Evolutionary conservation across 2,329 filamentous ascomycete genomes (phyloP).

Genomic region (Ceratocystis cacaofunesta): DNA sequence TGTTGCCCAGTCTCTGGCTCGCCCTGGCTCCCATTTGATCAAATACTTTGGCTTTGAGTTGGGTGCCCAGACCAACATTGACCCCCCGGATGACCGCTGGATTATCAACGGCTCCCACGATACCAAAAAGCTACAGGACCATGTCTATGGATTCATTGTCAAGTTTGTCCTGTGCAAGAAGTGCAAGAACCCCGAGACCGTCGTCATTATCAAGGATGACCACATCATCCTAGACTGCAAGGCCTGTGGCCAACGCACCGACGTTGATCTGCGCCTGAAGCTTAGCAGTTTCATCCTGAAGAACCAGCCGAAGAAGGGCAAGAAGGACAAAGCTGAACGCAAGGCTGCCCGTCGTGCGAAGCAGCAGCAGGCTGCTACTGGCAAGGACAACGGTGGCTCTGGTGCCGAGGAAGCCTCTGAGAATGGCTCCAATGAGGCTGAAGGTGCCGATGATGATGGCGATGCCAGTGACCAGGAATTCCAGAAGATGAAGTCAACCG

Average conservation of each 20-base stretch:
- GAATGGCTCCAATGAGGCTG: conserved; percentile 36
- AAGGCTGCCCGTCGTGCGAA: conserved; percentile 87
- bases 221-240: conserved; percentile 94
- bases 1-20: conserved; percentile 80
- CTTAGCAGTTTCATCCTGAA: conserved; percentile 95
- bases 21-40: conserved; percentile 89
- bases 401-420: conserved; percentile 41
- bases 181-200: conserved; percentile 99
- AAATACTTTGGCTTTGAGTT: conserved; percentile 99
- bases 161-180: conserved; percentile 99
- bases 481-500: conserved; percentile 57
- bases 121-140: conserved; percentile 86
- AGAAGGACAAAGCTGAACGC: conserved; percentile 88
- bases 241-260: conserved; percentile 84
- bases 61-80: conserved; percentile 94
- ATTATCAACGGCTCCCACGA: conserved; percentile 99
- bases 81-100: conserved; percentile 95
- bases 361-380: conserved; percentile 50
- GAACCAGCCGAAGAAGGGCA: conserved; percentile 83
- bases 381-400: conserved; percentile 45
- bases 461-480: conserved; percentile 78
- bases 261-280: conserved; percentile 87
- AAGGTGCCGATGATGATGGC: conserved; percentile 31
- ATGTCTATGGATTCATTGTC: conserved; percentile 94
- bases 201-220: conserved; percentile 86